phyloP scores from a whole-genome alignment of 768 basidiomycete genomes.

The Amanita brunnescens region DNA sequence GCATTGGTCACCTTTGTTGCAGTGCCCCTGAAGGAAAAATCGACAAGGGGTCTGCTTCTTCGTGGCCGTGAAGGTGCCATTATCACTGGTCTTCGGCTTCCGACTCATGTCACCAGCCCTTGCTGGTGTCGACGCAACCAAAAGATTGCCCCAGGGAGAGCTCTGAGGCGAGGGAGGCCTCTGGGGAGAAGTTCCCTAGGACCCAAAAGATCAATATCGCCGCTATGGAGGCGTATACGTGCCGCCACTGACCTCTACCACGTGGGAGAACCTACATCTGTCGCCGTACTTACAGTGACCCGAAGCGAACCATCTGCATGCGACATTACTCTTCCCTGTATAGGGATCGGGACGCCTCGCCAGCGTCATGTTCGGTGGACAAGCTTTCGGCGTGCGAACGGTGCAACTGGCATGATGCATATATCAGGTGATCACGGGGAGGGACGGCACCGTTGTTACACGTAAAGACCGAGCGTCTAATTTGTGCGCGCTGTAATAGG shows the following conservation, averaged over 20 bases:
- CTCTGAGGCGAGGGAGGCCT: no score
- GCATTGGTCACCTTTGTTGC: background rate
- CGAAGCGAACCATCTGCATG: no score
- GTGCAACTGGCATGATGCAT: background rate
- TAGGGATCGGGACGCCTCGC: background rate
- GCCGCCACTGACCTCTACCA: background rate
- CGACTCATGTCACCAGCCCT: background rate
- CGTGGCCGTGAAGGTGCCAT: background rate
- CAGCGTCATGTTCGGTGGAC: background rate
- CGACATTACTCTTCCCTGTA: background rate
- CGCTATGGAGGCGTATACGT: background rate
- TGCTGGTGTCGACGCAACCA: background rate
- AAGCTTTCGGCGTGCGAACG: background rate
- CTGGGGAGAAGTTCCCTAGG: background rate
- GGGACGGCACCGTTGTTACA: no score
- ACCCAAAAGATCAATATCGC: background rate
- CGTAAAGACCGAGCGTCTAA: no score
- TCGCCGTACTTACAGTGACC: background rate
- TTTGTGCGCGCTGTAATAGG: no score
- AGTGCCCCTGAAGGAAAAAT: background rate
- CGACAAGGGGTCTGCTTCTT: background rate
- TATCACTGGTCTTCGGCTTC: background rate
- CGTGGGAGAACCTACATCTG: background rate
- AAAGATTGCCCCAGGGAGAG: background rate
- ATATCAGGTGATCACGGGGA: no score